Evolutionary conservation across 352 stramenopile species (phyloP), one percentile per base, ranked within the genome.

Genomic region (Pythium dissimile): DNA sequence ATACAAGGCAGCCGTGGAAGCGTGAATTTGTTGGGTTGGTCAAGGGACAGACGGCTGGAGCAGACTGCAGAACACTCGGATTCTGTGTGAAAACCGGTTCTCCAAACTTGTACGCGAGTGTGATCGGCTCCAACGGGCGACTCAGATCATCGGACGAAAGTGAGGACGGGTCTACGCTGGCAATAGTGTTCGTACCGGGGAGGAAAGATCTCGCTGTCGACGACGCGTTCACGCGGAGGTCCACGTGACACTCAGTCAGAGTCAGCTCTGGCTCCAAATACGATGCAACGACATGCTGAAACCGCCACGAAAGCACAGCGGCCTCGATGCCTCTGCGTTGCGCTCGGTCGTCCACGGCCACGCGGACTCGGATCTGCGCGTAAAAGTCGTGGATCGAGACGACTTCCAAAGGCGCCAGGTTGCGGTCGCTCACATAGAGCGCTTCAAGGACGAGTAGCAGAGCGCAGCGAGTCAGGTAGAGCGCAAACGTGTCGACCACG

Each of bases 361-460:
- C 53, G 9, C 45, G 32, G 42, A 55, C 67, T 9, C 3, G 15
- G n/a, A 74, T 20, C 20, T 58, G 10, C 0, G 55, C 16, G 2
- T 49, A 34, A 10, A 37, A 21, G 5, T 43, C 35, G 5, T 5
- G 2, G 21, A 43, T 4, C 35, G 21, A 32, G 1, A 15, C 27
- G 13, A 31, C 18, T 12, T 32, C 16, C 15, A 50, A 12, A 5
- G 54, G 38, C 20, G n/a, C 9, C 2, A 71, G 10, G 12, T 65
- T 35, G 1, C 41, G 23, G 23, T 63, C 24, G 9, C 20, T 47
- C 1, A 68, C 28, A 5, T 59, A 32, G 3, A 68, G 48, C 12
- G 48, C 37, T 39, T 74, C 55, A 4, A 74, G 18, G 1, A 70
- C 51, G 0, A 59, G 16, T 9, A 73, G 47, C 18, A 73, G 44